Evolutionary conservation across 2,329 filamentous ascomycete genomes (phyloP), one percentile per base, ranked within the genome.

Genomic region (Epichloe bromicola): DNA sequence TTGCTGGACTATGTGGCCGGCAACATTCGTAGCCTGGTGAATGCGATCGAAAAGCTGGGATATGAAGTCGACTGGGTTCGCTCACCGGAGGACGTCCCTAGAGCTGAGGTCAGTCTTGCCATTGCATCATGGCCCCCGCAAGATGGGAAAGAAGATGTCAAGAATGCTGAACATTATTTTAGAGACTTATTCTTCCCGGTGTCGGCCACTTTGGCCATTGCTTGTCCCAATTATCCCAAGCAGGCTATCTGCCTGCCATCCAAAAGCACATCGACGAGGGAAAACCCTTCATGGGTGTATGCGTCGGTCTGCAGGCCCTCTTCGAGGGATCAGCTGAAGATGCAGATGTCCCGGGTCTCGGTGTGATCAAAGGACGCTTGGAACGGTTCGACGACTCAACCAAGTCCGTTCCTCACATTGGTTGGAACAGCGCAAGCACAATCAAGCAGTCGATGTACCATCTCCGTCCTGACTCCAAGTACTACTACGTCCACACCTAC

Each of bases 221-320:
- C 68, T 75, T 97, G 57, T 82, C 81, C 30, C 89, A 95, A 64
- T 82, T 98, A 58, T 75, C 83, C 15, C 77, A 82, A 41, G 88
- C 88, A 38, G 88, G 86, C 56, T 98, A 90, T 69, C 74, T 91
- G 50, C 85, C 88, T 53, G 86, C 89, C 10, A 84, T 98, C 57
- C 80, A 76, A 58, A 75, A 82, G 57, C 89, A 97, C 71, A 90
- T 98, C 61, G 75, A 82, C 49, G 78, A 85, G 14, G 90, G 89
- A n/a, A 97, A 97, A 69, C 89, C 91, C 14, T 97, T 98, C 65
- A 94, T 98, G 84, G 90, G 86, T 47, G 95, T 98, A 62, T 98
- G 93, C 63, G 93, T 98, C 50, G 93, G 93, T 3, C 67, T 97
- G 14, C 93, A 98, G 69, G 88, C 87, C 1, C 74, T 98, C 0